Evolutionary conservation across 177 flowering plant genomes (phyloP), one percentile per base, ranked within the genome.

Genomic region (Vitis hybrid): DNA sequence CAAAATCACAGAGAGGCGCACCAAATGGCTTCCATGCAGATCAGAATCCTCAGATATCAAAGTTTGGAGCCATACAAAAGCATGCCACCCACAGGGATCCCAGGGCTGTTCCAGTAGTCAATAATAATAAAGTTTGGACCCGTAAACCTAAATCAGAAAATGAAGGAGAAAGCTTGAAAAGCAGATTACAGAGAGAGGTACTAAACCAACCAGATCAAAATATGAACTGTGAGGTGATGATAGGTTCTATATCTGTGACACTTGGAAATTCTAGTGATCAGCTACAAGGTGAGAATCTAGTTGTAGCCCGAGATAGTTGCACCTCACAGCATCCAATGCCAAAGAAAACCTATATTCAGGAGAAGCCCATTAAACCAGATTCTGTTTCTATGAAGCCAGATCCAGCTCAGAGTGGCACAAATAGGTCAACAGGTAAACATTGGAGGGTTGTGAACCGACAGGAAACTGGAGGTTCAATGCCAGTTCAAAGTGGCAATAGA

Each of bases 241-340:
- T 93, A 62, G 98, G 98, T 61, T 93, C 98, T 56, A 87, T 93
- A 49, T 70, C 87, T 67, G 91, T 93, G 14, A 70, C 80, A 0
- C 82, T 91, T 19, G 82, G 77, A 56, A 85, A 74, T 32, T 56
- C 60, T 72, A 59, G 68, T 60, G 34, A 51, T 50, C 80, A 17
- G 49, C 52, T 65, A 45, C 78, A 73, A 32, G 70, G 17, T 23
- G 68, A 65, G 48, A 55, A 48, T 74, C 62, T 21, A 0, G 73
- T 57, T 65, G 65, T 49, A 67, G 71, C 63, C 8, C 62, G 13
- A 32, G 86, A 81, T 67, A 72, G 68, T 40, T 74, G 67, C 68
- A 65, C 67, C 19, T 58, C 19, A 6, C 85, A 82, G 56, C 70
- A 72, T 62, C 75, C 72, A 48, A 58, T 68, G 18, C 74, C 69